Base-by-base conservation (phyloP, 2,329 filamentous ascomycete genomes). In the Sphaerulina vaccinii region DNA sequence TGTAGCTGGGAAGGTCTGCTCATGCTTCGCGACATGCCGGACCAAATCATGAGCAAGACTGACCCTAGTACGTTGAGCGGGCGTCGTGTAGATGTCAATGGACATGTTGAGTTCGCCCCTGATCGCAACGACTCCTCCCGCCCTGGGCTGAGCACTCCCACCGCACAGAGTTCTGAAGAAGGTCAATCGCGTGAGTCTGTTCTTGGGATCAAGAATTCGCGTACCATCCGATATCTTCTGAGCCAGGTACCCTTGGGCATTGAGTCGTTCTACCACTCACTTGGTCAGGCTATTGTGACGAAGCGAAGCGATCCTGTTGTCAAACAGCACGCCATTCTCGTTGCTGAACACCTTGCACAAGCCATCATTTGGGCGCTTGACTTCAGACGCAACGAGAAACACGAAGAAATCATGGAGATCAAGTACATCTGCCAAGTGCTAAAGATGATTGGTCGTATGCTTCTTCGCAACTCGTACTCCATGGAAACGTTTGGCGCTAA, bases 1-100 rank as follows among this genome's bases (percentile, higher is more conserved):
- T 87, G 90, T 53, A 79, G 95, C n/a, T 86, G 85, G 70, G 92
- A 99, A 69, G 88, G 95, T 59, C 87, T 91, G 29, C 75, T 85
- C 0, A 75, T 96, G 38, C 81, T 87, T 58, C 84, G 82, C 44
- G 78, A 81, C 46, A 85, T 96, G 42, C 90, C 92, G 1, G 79
- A 84, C 32, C 76, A 83, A 52, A 88, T 85, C 85, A 73, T 73
- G 55, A 70, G 71, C 41, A 68, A 71, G 35, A 75, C 74, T 10
- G 70, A 73, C 21, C 70, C 76, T 32, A 68, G 68, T 41, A 54
- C 59, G 6, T 64, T 61, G 54, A 54, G 59, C 23, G 60, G 62
- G 45, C 59, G 65, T 9, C 62, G 63, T 16, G 53, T 66, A 9
- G 62, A 65, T 44, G 52, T 52, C n/a, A 57, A 64, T 29, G 64